Evolutionary conservation across 2,329 filamentous ascomycete species (phyloP).

Genomic region (Endoconidiophora polonica): DNA sequence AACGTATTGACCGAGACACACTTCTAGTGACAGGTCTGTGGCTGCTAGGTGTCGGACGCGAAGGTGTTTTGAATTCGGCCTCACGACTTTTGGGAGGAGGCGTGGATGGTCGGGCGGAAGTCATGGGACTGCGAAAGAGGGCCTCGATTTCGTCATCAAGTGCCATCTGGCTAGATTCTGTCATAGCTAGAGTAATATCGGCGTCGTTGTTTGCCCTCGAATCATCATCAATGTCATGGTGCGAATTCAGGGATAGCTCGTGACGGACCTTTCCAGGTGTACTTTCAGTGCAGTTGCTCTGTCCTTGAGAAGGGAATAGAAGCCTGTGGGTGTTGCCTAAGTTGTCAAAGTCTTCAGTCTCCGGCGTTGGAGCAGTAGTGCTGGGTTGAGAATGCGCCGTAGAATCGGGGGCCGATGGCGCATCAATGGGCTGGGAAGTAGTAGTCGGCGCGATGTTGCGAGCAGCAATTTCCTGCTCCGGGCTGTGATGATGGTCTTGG

Average conservation of each 20-base stretch:
- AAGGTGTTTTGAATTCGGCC: conserved; percentile 42
- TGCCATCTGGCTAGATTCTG: not conserved
- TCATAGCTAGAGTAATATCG: conserved; percentile 22
- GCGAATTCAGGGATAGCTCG: conserved; percentile 25
- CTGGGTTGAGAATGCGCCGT: not conserved
- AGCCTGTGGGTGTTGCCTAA: conserved; percentile 47
- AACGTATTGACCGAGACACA: conserved; percentile 39
- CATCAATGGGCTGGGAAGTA: conserved; percentile 1
- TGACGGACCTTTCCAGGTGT: too few relatives aligned
- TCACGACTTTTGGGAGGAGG: conserved; percentile 31
- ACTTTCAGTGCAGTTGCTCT: conserved; percentile 30
- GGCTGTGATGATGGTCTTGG: not conserved
- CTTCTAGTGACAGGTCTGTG: conserved; percentile 46
- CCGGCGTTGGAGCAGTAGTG: conserved; percentile 5
- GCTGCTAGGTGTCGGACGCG: conserved; percentile 37
- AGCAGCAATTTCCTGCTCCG: not conserved
- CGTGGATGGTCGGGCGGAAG: conserved; percentile 28
- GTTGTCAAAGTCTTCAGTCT: conserved; percentile 15
- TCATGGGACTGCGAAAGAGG: conserved; percentile 46
- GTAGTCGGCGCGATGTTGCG: not conserved
- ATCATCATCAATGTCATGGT: conserved; percentile 39
- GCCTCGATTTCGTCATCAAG: conserved; percentile 32
- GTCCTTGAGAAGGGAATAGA: conserved; percentile 51
- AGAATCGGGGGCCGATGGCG: conserved; percentile 13
- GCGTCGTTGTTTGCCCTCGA: conserved; percentile 16